These are phyloP conservation scores for Malassezia yamatoensis DNA, from an alignment of 1,284 basidiomycete species.

Conservation along the genomic window DNA sequence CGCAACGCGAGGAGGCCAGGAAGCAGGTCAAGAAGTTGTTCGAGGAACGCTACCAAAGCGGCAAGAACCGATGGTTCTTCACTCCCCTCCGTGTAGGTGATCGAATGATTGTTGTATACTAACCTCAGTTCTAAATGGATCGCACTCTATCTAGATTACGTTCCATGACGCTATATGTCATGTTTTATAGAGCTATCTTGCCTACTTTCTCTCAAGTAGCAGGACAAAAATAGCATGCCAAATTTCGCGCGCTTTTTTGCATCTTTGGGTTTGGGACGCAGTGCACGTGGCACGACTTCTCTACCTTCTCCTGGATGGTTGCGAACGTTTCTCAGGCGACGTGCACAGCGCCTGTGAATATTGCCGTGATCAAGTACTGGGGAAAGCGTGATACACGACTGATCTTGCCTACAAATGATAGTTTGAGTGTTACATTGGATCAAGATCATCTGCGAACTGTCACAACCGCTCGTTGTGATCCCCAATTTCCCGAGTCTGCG, in stretches of 20 bases:
- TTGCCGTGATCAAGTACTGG: constrained; percentile 89
- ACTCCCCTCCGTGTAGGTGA: constrained; percentile 44
- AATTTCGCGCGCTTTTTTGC: constrained; percentile 5
- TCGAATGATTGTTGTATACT: not conserved
- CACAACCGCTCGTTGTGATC: constrained; percentile 78
- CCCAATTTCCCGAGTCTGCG: constrained; percentile 54
- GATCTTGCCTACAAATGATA: constrained; percentile 94
- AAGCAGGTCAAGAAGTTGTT: constrained; percentile 47
- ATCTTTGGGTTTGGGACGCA: not conserved
- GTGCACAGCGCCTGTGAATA: constrained; percentile 85
- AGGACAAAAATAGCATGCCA: constrained; percentile 19
- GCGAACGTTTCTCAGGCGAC: constrained; percentile 65
- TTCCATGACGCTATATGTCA: not conserved
- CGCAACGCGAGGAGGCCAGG: constrained; percentile 47
- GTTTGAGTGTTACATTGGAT: constrained; percentile 88
- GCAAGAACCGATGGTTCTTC: constrained; percentile 49
- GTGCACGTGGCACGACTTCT: constrained; percentile 4
- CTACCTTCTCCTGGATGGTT: constrained; percentile 12
- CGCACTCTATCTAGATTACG: not conserved
- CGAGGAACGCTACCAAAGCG: constrained; percentile 47
- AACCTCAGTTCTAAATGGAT: constrained; percentile 16
- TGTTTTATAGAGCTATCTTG: no score
- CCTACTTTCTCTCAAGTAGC: not conserved
- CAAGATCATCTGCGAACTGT: constrained; percentile 91
- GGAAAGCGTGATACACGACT: constrained; percentile 91